phyloP scores from a whole-genome alignment of 2,329 filamentous ascomycete genomes.

The Ceratocystis harringtonii region DNA sequence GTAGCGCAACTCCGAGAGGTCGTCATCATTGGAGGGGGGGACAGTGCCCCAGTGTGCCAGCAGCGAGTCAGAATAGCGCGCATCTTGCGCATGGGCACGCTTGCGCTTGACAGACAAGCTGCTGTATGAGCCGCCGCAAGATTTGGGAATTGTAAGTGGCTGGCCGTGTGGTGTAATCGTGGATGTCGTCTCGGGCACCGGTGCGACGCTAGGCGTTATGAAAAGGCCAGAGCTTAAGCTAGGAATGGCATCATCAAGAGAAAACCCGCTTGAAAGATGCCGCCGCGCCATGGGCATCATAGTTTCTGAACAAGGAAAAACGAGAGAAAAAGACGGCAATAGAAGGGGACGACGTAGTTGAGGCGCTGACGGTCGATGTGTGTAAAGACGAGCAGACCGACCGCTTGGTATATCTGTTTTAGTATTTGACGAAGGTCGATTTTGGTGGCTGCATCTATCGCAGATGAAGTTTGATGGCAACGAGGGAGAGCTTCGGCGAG shows the following conservation, averaged over 20 bases:
- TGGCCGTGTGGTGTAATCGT: neutral
- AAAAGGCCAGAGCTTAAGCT: constrained; percentile 3
- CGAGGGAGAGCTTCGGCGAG: neutral
- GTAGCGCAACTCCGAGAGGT: constrained; percentile 23
- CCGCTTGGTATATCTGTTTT: neutral
- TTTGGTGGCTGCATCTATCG: neutral
- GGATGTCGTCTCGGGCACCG: neutral
- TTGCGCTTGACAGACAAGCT: constrained; percentile 6
- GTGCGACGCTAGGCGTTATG: neutral
- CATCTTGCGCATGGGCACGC: constrained; percentile 1
- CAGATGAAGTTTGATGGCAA: neutral
- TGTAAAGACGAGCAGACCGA: too few relatives aligned
- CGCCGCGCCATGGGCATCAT: constrained; percentile 9
- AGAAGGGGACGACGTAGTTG: neutral
- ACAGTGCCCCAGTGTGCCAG: neutral
- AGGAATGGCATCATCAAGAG: constrained; percentile 6
- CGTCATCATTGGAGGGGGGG: neutral
- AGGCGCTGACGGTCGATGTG: neutral
- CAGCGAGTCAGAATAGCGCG: neutral
- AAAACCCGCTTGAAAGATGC: constrained; percentile 6
- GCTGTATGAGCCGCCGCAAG: neutral
- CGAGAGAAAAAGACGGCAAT: neutral
- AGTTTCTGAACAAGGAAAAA: neutral
- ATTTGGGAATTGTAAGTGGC: neutral
- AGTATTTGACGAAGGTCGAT: neutral